Evolutionary conservation across 345 rosid species (phyloP).

Genomic region (Rhodamnia rubescens): DNA sequence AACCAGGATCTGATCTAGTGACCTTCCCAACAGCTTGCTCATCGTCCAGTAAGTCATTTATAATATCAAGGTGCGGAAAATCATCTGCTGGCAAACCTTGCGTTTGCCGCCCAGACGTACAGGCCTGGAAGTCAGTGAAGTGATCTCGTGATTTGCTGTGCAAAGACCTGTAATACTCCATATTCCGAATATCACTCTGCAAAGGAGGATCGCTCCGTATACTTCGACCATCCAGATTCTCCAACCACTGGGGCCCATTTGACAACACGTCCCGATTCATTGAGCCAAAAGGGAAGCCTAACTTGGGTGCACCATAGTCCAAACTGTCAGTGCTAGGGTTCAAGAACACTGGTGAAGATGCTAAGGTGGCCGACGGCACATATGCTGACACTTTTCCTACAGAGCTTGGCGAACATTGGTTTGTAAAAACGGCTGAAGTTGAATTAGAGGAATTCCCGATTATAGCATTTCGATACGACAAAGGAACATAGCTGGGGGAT

Average conservation of each 20-base stretch:
- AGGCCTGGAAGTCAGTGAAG: constrained; percentile 24
- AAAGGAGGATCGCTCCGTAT: constrained; percentile 19
- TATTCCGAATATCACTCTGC: constrained; percentile 16
- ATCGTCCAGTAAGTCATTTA: constrained; percentile 86
- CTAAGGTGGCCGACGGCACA: constrained; percentile 29
- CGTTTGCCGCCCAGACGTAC: constrained; percentile 39
- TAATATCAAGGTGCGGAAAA: constrained; percentile 89
- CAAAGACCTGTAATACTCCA: constrained; percentile 17
- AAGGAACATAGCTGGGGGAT: constrained; percentile 48
- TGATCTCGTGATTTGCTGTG: constrained; percentile 19
- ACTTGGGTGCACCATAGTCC: constrained; percentile 30
- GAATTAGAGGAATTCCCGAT: constrained; percentile 52
- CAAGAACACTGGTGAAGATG: constrained; percentile 34
- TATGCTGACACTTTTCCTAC: constrained; percentile 37
- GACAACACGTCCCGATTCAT: constrained; percentile 32
- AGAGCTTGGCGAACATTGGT: constrained; percentile 30
- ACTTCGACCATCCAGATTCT: constrained; percentile 20
- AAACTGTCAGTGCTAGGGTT: constrained; percentile 31
- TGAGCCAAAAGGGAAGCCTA: constrained; percentile 34
- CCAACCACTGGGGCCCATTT: constrained; percentile 53
- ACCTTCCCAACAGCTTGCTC: constrained; percentile 32
- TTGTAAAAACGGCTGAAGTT: constrained; percentile 38
- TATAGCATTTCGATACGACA: constrained; percentile 73
- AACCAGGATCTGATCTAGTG: constrained; percentile 9
- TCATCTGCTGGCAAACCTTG: constrained; percentile 55